A percentile compares a stretch with the other conserved stretches of the same genome.
phyloP scores from a whole-genome alignment of 495 filamentous ascomycete genomes.

The Penicillium canariense region DNA sequence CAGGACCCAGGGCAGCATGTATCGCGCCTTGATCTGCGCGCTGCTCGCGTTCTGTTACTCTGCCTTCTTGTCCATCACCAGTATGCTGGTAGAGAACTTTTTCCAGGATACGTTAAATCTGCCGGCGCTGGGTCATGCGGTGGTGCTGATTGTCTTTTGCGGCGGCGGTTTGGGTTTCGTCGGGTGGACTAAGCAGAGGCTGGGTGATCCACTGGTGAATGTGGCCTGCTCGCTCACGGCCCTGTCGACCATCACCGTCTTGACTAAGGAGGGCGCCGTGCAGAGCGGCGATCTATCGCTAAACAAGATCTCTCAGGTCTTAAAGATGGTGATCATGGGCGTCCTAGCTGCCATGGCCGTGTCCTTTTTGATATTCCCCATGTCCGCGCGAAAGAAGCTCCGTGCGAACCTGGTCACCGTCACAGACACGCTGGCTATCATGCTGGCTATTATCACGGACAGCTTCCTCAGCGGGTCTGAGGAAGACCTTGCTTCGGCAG shows the following conservation, averaged over 20 bases:
- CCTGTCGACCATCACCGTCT: slow-evolving; percentile 85
- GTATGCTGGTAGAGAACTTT: slow-evolving; percentile 81
- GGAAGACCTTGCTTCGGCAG: slow-evolving; percentile 61
- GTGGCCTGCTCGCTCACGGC: slow-evolving; percentile 87
- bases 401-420: slow-evolving; percentile 71
- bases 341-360: slow-evolving; percentile 71
- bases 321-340: slow-evolving; percentile 91
- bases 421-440: slow-evolving; percentile 74
- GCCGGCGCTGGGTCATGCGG: slow-evolving; percentile 68
- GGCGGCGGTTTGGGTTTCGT: slow-evolving; percentile 87
- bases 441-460: slow-evolving; percentile 77
- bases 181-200: slow-evolving; percentile 87
- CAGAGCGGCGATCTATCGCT: slow-evolving; percentile 76
- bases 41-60: slow-evolving; percentile 80
- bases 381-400: slow-evolving; percentile 73
- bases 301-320: slow-evolving; percentile 79
- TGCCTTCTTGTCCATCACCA: slow-evolving; percentile 73
- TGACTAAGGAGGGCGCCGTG: slow-evolving; percentile 89
- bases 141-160: slow-evolving; percentile 84
- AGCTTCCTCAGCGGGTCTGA: slow-evolving; percentile 86
- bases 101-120: slow-evolving; percentile 64
- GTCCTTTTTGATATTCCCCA: slow-evolving; percentile 74
- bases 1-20: slow-evolving; percentile 84
- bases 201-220: slow-evolving; percentile 84
- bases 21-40: slow-evolving; percentile 82